A percentile compares a stretch with the other conserved stretches of the same genome.
These are phyloP conservation scores for Prosopis cineraria DNA, from an alignment of 306 rosid species.

Conservation along the genomic window DNA sequence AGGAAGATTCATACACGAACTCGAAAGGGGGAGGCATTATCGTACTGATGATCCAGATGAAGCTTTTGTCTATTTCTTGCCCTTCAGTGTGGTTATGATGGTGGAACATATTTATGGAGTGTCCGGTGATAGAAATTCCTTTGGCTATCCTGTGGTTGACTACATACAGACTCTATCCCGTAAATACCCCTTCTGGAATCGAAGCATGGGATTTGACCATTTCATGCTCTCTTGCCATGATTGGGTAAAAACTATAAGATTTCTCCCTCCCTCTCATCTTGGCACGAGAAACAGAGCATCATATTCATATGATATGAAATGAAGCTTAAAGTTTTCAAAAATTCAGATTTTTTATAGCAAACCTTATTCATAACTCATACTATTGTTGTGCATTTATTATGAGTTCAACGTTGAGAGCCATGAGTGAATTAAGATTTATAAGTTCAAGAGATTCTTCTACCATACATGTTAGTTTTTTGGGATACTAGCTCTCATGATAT, in stretches of 20 bases:
- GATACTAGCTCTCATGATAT: too few relatives aligned
- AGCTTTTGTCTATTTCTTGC: conserved; percentile 55
- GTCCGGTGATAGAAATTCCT: background rate
- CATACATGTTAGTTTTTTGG: too few relatives aligned
- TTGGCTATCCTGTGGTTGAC: conserved; percentile 40
- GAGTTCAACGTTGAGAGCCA: too few relatives aligned
- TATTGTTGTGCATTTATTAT: too few relatives aligned
- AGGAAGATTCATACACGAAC: conserved; percentile 58
- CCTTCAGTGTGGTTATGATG: conserved; percentile 56
- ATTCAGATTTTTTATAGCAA: too few relatives aligned
- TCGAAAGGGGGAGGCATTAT: conserved; percentile 50
- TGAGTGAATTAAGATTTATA: too few relatives aligned
- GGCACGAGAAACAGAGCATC: background rate
- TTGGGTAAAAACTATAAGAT: conserved; percentile 37
- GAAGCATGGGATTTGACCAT: conserved; percentile 58
- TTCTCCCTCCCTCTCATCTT: background rate
- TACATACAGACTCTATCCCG: conserved; percentile 40
- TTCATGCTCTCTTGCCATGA: conserved; percentile 73
- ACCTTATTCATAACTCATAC: background rate
- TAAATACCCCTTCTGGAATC: conserved; percentile 61
- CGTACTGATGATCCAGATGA: conserved; percentile 52
- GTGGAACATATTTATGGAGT: conserved; percentile 40
- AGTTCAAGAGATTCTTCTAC: too few relatives aligned
- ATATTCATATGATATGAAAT: background rate
- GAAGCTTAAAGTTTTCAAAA: background rate